Evolutionary conservation across 2,329 filamentous ascomycete species (phyloP).

Genomic region (Colletotrichum acutatum): DNA sequence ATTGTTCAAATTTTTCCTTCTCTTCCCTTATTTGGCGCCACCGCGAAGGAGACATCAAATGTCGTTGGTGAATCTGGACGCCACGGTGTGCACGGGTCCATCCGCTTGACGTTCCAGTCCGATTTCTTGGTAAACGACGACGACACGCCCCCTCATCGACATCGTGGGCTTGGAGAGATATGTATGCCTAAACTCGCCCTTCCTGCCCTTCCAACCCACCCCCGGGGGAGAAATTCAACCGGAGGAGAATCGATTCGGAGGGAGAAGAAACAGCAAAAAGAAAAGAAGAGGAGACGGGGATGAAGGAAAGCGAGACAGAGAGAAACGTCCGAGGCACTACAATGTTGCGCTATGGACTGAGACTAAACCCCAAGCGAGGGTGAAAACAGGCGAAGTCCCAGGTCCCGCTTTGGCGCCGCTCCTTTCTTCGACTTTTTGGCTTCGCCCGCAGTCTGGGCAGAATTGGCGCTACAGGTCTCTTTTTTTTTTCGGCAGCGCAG

Average conservation of each 20-base stretch:
- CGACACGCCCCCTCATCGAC: too few species aligned
- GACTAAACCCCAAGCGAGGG: neutral
- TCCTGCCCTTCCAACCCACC: neutral
- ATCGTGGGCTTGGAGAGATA: neutral
- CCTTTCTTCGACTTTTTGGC: neutral
- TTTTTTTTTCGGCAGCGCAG: neutral
- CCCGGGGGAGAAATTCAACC: neutral
- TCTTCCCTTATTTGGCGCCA: neutral
- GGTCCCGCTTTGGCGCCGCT: neutral
- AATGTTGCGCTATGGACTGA: neutral
- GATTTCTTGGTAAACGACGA: too few species aligned
- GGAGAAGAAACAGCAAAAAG: neutral
- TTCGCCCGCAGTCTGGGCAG: neutral
- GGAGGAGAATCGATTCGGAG: neutral
- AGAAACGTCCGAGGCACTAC: neutral
- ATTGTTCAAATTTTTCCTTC: neutral
- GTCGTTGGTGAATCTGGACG: neutral
- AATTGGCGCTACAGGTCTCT: neutral
- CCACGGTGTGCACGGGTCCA: neutral
- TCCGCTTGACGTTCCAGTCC: neutral
- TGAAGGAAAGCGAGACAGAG: neutral
- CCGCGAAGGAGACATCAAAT: neutral
- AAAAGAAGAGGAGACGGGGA: neutral
- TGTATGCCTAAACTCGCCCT: neutral
- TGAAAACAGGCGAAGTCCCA: neutral